Evolutionary conservation across 768 basidiomycete species (phyloP).

Genomic region (Ephemerocybe angulata): DNA sequence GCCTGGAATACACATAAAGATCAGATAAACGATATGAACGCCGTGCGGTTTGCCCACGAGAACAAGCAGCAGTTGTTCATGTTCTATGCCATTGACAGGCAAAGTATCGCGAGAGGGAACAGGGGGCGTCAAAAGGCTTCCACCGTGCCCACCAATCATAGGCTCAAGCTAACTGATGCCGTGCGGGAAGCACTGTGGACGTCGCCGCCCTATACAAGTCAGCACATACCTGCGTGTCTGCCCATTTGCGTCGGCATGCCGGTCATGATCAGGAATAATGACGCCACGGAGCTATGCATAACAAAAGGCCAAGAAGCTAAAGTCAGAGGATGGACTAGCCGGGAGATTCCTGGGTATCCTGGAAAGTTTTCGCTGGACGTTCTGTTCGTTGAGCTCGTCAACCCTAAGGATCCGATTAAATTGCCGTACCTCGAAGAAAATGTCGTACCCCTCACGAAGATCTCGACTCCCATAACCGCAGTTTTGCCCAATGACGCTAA

Average conservation of each 20-base stretch:
- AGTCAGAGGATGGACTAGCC: not conserved
- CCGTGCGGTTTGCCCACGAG: not conserved
- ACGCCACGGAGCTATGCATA: not conserved
- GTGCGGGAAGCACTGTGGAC: not conserved
- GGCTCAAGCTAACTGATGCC: too few relatives aligned
- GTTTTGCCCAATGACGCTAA: slow-evolving; percentile 11
- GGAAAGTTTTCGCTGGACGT: not conserved
- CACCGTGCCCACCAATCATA: too few relatives aligned
- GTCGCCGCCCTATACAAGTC: not conserved
- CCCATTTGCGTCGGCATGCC: not conserved
- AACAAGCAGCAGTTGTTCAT: not conserved
- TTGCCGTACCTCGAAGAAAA: slow-evolving; percentile 17
- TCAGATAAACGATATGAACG: slow-evolving; percentile 1
- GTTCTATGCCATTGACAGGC: not conserved
- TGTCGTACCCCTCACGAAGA: slow-evolving; percentile 24
- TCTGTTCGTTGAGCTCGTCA: not conserved
- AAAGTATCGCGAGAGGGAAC: too few relatives aligned
- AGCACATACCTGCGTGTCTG: not conserved
- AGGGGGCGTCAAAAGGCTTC: too few relatives aligned
- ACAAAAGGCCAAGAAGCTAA: not conserved
- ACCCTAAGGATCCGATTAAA: not conserved
- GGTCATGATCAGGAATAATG: not conserved
- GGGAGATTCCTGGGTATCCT: not conserved
- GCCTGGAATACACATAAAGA: slow-evolving; percentile 2
- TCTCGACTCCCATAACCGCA: not conserved